phyloP scores from a whole-genome alignment of 106 monocot species.

The Amphibolis antarctica region DNA sequence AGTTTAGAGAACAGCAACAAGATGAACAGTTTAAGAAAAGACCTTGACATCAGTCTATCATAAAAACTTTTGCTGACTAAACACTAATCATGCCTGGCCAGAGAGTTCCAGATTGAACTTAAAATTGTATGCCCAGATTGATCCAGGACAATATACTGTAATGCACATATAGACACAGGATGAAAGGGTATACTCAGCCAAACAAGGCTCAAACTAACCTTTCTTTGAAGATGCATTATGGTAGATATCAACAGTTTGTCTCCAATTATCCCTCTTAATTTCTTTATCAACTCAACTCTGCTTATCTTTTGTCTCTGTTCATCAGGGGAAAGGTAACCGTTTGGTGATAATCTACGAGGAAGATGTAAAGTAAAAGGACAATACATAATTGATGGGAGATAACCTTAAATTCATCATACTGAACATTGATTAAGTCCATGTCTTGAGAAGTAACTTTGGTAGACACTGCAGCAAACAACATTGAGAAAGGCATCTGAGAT shows the following conservation, averaged over 20 bases:
- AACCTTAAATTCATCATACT: conserved; percentile 12
- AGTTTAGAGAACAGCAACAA: no score
- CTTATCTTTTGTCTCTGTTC: conserved; percentile 50
- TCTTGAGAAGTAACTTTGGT: conserved; percentile 7
- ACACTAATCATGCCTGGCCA: no score
- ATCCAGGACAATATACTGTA: not conserved
- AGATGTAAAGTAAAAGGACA: not conserved
- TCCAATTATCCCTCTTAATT: conserved; percentile 65
- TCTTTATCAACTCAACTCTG: conserved; percentile 68
- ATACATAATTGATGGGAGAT: not conserved
- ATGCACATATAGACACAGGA: not conserved
- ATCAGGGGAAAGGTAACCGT: not conserved
- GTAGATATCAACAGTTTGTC: conserved; percentile 84
- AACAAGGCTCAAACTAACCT: conserved; percentile 24
- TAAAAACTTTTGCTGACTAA: no score
- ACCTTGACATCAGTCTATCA: no score
- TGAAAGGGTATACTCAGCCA: not conserved
- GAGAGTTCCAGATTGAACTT: not conserved
- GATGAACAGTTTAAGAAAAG: no score
- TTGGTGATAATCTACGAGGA: not conserved
- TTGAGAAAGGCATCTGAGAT: conserved; percentile 9
- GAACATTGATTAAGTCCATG: conserved; percentile 3
- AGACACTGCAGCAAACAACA: conserved; percentile 15
- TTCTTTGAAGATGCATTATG: conserved; percentile 65
- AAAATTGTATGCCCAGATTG: not conserved